A percentile compares a stretch with the other conserved stretches of the same genome.
Evolutionary conservation across 225 moss, liverwort and hornwort species (phyloP).

Genomic region (Anthoceros angustus): DNA sequence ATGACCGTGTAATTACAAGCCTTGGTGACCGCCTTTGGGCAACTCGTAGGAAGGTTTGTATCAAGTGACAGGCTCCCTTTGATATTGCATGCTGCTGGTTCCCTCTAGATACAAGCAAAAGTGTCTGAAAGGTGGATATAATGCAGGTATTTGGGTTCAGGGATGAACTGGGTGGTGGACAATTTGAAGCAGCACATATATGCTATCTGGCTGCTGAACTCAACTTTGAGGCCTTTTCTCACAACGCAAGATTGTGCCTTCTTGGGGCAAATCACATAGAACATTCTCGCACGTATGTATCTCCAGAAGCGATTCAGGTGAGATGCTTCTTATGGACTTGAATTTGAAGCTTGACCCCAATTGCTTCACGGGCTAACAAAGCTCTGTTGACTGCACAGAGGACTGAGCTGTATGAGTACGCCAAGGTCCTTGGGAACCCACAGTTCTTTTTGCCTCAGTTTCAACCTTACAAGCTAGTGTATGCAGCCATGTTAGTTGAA

Average conservation of each 20-base stretch:
- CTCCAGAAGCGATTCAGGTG: slow-evolving; percentile 74
- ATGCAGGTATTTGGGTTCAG: not conserved
- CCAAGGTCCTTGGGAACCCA: slow-evolving; percentile 76
- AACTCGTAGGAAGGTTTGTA: slow-evolving; percentile 56
- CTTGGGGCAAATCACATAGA: slow-evolving; percentile 78
- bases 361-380: too few species aligned
- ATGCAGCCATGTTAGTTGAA: slow-evolving; percentile 91
- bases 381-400: slow-evolving; percentile 26
- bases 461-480: slow-evolving; percentile 81
- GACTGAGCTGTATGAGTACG: slow-evolving; percentile 70
- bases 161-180: too few species aligned
- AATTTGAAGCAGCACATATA: slow-evolving; percentile 71
- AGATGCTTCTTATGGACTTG: slow-evolving; percentile 9
- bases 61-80: too few species aligned
- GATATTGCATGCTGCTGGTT: not conserved
- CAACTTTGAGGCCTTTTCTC: slow-evolving; percentile 44
- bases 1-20: slow-evolving; percentile 66
- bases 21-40: slow-evolving; percentile 67
- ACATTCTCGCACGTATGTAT: slow-evolving; percentile 63
- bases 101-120: not conserved
- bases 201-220: slow-evolving; percentile 80
- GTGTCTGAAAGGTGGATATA: slow-evolving; percentile 1
- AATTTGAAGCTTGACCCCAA: too few species aligned
- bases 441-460: slow-evolving; percentile 60
- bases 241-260: slow-evolving; percentile 54